phyloP scores from a whole-genome alignment of 352 stramenopile species.

The Thalassiosira delicatula region DNA sequence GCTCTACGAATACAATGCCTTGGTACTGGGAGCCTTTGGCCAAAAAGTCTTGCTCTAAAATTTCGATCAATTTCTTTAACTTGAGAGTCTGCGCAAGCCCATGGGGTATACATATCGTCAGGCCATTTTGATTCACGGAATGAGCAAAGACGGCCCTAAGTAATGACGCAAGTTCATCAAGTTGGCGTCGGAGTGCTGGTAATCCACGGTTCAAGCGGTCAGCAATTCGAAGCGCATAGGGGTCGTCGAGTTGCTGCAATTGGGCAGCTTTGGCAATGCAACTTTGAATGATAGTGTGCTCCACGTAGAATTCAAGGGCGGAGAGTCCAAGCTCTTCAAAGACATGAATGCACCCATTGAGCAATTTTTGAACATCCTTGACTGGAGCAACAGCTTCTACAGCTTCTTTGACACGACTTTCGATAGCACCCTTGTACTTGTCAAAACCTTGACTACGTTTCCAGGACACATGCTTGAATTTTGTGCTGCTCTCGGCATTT shows the following conservation, averaged over 20 bases:
- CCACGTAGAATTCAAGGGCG: not conserved
- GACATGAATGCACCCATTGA: not conserved
- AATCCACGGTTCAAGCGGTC: not conserved
- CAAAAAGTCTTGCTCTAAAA: too few relatives aligned
- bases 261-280: not conserved
- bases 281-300: not conserved
- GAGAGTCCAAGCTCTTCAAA: not conserved
- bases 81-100: too few relatives aligned
- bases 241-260: not conserved
- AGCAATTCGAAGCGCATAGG: not conserved
- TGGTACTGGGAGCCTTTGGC: too few relatives aligned
- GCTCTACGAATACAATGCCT: not conserved
- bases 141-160: too few relatives aligned
- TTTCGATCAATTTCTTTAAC: not conserved
- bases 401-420: not conserved
- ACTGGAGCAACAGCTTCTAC: not conserved
- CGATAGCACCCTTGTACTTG: not conserved
- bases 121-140: too few relatives aligned
- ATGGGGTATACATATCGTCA: too few relatives aligned
- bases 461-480: not conserved
- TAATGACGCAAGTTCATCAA: constrained; percentile 20
- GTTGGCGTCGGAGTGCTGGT: not conserved
- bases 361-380: not conserved
- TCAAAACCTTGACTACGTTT: not conserved
- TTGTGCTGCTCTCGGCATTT: not conserved